phyloP scores from a whole-genome alignment of 2,329 filamentous ascomycete genomes.

The Tympanopsis confertula region DNA sequence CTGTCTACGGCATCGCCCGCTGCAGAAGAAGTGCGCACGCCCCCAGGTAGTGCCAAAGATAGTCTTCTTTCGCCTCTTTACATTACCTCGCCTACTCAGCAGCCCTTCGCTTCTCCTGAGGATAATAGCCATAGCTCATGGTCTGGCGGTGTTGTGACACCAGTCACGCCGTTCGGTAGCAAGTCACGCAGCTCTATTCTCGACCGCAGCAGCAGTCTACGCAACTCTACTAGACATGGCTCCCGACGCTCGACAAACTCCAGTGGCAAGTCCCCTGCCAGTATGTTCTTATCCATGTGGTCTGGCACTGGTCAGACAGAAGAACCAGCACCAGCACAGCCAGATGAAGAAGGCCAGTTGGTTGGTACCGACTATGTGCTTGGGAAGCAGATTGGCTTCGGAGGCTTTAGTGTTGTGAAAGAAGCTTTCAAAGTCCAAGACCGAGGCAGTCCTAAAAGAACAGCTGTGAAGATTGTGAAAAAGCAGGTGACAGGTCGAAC shows the following conservation, averaged over 20 bases:
- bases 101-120: conserved; percentile 21
- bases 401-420: conserved; percentile 56
- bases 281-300: conserved; percentile 44
- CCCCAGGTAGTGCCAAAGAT: conserved; percentile 20
- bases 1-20: conserved; percentile 26
- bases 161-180: conserved; percentile 19
- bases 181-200: conserved; percentile 19
- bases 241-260: conserved; percentile 34
- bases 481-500: conserved; percentile 40
- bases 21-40: conserved; percentile 24
- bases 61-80: conserved; percentile 12
- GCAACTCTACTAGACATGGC: conserved; percentile 12
- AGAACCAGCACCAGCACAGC: conserved; percentile 25
- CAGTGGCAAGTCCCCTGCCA: conserved; percentile 43
- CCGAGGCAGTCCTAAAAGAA: conserved; percentile 35
- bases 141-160: conserved; percentile 24
- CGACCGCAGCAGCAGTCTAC: conserved; percentile 19
- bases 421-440: conserved; percentile 51
- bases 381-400: conserved; percentile 52
- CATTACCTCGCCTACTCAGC: neutral
- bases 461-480: conserved; percentile 56
- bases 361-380: conserved; percentile 57
- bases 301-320: conserved; percentile 19
- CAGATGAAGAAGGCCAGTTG: conserved; percentile 57
- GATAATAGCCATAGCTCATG: conserved; percentile 19